A percentile compares a stretch with the other conserved stretches of the same genome.
Evolutionary conservation across 2,329 filamentous ascomycete species (phyloP).

Genomic region (Claviceps sp.): DNA sequence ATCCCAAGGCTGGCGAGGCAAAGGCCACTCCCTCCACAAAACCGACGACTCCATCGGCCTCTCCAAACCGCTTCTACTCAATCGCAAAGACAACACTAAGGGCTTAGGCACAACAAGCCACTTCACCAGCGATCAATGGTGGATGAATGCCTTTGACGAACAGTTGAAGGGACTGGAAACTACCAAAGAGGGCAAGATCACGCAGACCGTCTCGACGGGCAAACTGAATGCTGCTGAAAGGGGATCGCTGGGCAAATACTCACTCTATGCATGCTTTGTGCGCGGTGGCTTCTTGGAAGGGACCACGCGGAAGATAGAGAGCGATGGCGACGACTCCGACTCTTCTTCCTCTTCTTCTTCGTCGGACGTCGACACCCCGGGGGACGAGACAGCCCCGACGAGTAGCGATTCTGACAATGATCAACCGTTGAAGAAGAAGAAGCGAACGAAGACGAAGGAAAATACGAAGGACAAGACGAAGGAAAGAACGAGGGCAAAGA

Average conservation of each 20-base stretch:
- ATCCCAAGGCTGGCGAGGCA: constrained; percentile 79
- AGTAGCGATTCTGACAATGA: constrained; percentile 15
- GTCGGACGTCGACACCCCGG: constrained; percentile 10
- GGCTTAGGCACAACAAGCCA: constrained; percentile 68
- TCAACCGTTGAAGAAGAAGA: constrained; percentile 8
- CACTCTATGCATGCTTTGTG: constrained; percentile 75
- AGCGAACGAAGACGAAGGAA: background rate
- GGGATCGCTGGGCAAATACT: constrained; percentile 41
- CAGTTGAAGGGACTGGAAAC: constrained; percentile 70
- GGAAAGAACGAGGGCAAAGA: constrained; percentile 13
- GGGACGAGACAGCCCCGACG: constrained; percentile 16
- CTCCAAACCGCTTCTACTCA: constrained; percentile 67
- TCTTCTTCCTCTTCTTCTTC: constrained; percentile 7
- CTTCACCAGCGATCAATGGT: constrained; percentile 75
- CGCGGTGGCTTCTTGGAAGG: constrained; percentile 65
- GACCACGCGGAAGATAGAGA: constrained; percentile 34
- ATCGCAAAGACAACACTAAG: constrained; percentile 66
- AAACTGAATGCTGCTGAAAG: constrained; percentile 43
- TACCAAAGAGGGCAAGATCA: constrained; percentile 39
- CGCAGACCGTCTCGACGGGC: constrained; percentile 41
- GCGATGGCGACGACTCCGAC: constrained; percentile 8
- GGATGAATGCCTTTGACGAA: constrained; percentile 88
- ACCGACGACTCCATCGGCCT: constrained; percentile 61
- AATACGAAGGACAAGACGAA: background rate
- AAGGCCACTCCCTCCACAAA: constrained; percentile 75